A percentile compares a stretch with the other conserved stretches of the same genome.
Conservation (phyloP, 2,329 filamentous ascomycete genomes). For the Colletotrichum cereale region DNA sequence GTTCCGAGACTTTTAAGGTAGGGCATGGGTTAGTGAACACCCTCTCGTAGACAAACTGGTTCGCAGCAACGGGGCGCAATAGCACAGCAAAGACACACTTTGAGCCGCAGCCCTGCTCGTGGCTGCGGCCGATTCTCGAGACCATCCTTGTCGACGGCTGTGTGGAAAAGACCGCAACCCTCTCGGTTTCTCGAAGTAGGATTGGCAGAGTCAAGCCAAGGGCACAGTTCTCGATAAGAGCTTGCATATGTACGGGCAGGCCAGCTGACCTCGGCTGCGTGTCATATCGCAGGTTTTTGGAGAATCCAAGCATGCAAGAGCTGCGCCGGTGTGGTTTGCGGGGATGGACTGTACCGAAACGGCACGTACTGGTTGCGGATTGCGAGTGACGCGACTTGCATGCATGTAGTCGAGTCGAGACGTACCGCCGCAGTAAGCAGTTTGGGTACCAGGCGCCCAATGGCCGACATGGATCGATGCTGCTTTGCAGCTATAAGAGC, state of each 20-base stretch:
- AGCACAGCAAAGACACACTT: not conserved
- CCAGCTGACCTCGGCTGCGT: not conserved
- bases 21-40: not conserved
- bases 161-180: not conserved
- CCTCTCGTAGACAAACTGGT: not conserved
- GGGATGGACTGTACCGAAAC: not conserved
- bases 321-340: not conserved
- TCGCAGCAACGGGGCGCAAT: not conserved
- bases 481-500: not conserved
- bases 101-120: not conserved
- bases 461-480: not conserved
- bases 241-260: not conserved
- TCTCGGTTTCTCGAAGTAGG: not conserved
- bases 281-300: not conserved
- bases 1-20: not conserved
- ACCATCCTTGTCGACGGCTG: not conserved
- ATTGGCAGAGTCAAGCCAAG: not conserved
- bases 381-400: too few relatives aligned
- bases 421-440: not conserved
- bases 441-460: not conserved
- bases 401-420: not conserved
- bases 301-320: not conserved
- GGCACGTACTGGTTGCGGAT: not conserved
- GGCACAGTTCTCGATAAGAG: not conserved
- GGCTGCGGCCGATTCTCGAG: not conserved